phyloP scores from a whole-genome alignment of 2,329 filamentous ascomycete species.

The Plenodomus biglobosus region DNA sequence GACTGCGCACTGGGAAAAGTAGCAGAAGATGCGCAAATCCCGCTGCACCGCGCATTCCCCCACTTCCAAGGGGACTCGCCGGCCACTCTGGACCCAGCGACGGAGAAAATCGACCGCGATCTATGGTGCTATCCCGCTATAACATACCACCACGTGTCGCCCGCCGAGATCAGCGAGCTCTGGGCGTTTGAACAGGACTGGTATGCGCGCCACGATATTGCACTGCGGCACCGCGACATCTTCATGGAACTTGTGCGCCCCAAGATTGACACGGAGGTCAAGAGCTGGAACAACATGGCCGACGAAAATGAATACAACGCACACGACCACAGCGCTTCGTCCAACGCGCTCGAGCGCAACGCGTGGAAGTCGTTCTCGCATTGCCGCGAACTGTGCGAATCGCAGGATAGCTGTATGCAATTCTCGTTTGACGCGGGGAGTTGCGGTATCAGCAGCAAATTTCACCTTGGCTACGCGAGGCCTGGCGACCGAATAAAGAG shows the following conservation, averaged over 20 bases:
- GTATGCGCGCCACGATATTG: slow-evolving; percentile 39
- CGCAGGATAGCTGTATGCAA: slow-evolving; percentile 36
- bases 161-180: slow-evolving; percentile 41
- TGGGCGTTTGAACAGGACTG: slow-evolving; percentile 47
- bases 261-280: slow-evolving; percentile 25
- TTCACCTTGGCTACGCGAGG: slow-evolving; percentile 37
- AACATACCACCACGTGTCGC: slow-evolving; percentile 45
- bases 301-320: slow-evolving; percentile 41
- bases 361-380: slow-evolving; percentile 42
- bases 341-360: slow-evolving; percentile 31
- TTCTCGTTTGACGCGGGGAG: slow-evolving; percentile 39
- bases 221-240: slow-evolving; percentile 43
- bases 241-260: slow-evolving; percentile 39
- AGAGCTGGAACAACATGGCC: slow-evolving; percentile 43
- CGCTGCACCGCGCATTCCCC: slow-evolving; percentile 45
- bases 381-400: slow-evolving; percentile 40
- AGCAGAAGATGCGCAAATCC: slow-evolving; percentile 40
- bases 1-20: slow-evolving; percentile 45
- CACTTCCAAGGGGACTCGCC: slow-evolving; percentile 51
- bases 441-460: slow-evolving; percentile 34
- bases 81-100: slow-evolving; percentile 45
- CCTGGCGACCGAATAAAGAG: slow-evolving; percentile 29
- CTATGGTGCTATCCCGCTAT: slow-evolving; percentile 50
- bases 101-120: slow-evolving; percentile 37
- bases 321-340: slow-evolving; percentile 28